Percentiles rank a stretch among this genome's conserved stretches.
These are phyloP conservation scores for Sporothrix sp. DNA, from an alignment of 2,329 filamentous ascomycete species.

Conservation along the genomic window DNA sequence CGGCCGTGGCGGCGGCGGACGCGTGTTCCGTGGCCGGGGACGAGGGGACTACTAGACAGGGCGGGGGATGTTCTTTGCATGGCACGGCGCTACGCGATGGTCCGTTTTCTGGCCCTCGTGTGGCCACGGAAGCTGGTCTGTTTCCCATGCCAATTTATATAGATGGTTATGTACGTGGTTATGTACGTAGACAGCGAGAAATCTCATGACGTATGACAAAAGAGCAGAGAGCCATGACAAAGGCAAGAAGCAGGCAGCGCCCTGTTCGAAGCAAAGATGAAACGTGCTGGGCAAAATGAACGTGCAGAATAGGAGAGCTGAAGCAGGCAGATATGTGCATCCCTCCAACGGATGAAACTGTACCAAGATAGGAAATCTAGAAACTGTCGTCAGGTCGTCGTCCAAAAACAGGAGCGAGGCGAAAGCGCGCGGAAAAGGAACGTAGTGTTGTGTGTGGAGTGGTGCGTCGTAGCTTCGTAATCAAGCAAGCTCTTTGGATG, in stretches of 20 bases:
- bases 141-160: background rate
- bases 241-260: too few relatives aligned
- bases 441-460: background rate
- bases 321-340: background rate
- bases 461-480: conserved; percentile 14
- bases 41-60: conserved; percentile 5
- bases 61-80: background rate
- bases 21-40: conserved; percentile 20
- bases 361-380: background rate
- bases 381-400: background rate
- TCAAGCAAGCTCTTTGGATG: background rate
- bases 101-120: too few relatives aligned
- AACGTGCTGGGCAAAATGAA: background rate
- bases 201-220: too few relatives aligned
- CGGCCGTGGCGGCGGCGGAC: conserved; percentile 23
- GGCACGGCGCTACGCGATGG: too few relatives aligned
- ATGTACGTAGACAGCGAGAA: too few relatives aligned
- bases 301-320: background rate
- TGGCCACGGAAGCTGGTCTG: too few relatives aligned
- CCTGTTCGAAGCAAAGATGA: background rate
- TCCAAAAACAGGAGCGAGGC: background rate
- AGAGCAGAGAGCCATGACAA: conserved; percentile 1
- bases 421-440: background rate
- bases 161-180: background rate
- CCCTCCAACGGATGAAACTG: background rate